A percentile compares a stretch with the other conserved stretches of the same genome.
Evolutionary conservation across 169 alveolate genomes (phyloP).

Genomic region (Cyclospora cayetanensis): DNA sequence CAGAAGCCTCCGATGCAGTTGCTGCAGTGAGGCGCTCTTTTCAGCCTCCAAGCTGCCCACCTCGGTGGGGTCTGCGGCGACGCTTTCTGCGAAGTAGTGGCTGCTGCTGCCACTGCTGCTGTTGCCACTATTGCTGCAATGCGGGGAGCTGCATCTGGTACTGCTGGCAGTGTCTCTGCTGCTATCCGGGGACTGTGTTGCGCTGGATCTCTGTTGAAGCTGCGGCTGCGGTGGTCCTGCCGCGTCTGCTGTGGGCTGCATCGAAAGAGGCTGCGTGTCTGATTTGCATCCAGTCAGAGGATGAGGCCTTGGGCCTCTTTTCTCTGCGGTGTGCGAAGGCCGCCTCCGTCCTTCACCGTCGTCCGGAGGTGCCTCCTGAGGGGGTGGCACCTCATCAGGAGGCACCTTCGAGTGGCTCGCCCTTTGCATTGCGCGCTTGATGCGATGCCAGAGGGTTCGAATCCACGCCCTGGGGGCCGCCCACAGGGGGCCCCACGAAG

Average conservation of each 20-base stretch:
- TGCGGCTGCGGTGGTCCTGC: not conserved
- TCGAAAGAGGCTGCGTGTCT: too few species aligned
- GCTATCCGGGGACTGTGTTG: too few species aligned
- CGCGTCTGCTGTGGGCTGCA: too few species aligned
- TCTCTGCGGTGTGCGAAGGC: too few species aligned
- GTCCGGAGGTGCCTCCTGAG: too few species aligned
- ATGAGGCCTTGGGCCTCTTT: too few species aligned
- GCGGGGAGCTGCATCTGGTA: too few species aligned
- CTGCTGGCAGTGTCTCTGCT: not conserved
- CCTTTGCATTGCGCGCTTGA: not conserved
- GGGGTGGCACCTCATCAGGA: too few species aligned
- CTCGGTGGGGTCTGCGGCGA: not conserved
- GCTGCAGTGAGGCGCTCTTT: not conserved
- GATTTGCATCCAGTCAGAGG: too few species aligned
- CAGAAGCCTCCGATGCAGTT: not conserved
- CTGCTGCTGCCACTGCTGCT: not conserved
- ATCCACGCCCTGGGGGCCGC: not conserved
- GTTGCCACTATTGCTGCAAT: not conserved
- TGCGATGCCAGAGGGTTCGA: not conserved
- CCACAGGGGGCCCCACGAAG: not conserved
- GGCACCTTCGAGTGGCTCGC: constrained; percentile 5
- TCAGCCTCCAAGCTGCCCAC: not conserved
- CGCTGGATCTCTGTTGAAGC: not conserved
- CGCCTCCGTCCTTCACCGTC: too few species aligned
- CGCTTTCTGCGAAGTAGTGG: not conserved